phyloP scores from a whole-genome alignment of 2,329 filamentous ascomycete species.

The Albifimbria verrucaria region DNA sequence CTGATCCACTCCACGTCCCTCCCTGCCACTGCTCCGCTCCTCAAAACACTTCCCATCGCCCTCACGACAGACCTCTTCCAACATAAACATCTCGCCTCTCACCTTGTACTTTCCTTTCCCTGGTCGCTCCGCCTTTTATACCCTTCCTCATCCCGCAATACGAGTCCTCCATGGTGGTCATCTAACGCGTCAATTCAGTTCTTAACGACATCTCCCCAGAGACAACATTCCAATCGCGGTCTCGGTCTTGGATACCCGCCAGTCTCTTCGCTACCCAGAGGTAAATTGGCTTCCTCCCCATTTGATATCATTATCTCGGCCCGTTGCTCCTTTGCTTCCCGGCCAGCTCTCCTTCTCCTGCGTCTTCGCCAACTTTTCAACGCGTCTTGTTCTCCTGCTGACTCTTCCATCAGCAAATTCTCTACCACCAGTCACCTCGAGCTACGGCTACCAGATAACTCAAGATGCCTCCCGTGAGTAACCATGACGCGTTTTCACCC shows the following conservation, averaged over 20 bases:
- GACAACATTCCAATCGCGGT: conserved; percentile 35
- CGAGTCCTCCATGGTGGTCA: conserved; percentile 3
- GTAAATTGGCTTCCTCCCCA: conserved; percentile 21
- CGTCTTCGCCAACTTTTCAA: conserved; percentile 15
- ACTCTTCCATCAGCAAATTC: conserved; percentile 10
- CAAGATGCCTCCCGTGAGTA: conserved; percentile 35
- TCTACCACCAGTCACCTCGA: conserved; percentile 16
- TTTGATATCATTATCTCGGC: conserved; percentile 27
- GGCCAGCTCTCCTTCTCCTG: too few relatives aligned
- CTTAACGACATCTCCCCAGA: conserved; percentile 21
- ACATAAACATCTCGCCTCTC: conserved; percentile 32
- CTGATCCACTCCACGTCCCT: conserved; percentile 25
- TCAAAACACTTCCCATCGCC: conserved; percentile 35
- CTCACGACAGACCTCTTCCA: conserved; percentile 25
- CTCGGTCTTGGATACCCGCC: conserved; percentile 21
- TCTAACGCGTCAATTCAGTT: conserved; percentile 25
- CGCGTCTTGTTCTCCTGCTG: conserved; percentile 14
- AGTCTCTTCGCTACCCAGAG: conserved; percentile 30
- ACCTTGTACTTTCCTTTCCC: conserved; percentile 14
- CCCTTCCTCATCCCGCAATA: not conserved
- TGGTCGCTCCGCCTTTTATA: conserved; percentile 14
- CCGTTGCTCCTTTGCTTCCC: conserved; percentile 3
- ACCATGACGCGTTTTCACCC: conserved; percentile 10
- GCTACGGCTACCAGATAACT: conserved; percentile 17
- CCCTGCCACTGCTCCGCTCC: conserved; percentile 27